These are phyloP conservation scores for Pseudocercospora fuligena DNA, from an alignment of 2,329 filamentous ascomycete species.

Conservation along the genomic window DNA sequence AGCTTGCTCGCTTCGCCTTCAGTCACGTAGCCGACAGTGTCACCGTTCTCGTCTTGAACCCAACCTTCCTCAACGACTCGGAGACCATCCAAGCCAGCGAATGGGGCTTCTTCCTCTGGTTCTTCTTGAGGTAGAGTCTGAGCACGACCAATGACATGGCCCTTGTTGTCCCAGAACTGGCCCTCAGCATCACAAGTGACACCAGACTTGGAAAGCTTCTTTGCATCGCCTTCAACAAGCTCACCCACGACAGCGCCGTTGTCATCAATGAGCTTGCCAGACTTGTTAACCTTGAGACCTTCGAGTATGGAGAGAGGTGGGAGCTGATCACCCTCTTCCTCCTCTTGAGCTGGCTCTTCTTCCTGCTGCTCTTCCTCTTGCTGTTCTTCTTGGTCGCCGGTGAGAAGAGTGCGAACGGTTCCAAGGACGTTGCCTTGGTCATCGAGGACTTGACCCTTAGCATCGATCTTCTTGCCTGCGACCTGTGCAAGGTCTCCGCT, in stretches of 20 bases:
- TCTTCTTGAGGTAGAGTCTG: conserved; percentile 54
- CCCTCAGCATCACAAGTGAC: conserved; percentile 52
- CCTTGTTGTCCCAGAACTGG: conserved; percentile 60
- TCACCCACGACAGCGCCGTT: conserved; percentile 55
- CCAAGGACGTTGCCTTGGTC: conserved; percentile 65
- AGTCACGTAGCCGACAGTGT: conserved; percentile 54
- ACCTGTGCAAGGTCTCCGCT: conserved; percentile 66
- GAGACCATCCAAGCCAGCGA: conserved; percentile 57
- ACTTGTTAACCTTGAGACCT: conserved; percentile 56
- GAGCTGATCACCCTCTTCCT: conserved; percentile 42
- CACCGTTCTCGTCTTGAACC: conserved; percentile 57
- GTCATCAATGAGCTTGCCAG: conserved; percentile 55
- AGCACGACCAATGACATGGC: conserved; percentile 57
- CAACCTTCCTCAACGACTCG: conserved; percentile 56
- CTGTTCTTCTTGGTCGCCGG: conserved; percentile 38
- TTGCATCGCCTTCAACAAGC: conserved; percentile 56
- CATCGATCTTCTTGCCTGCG: conserved; percentile 67
- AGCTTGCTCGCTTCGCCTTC: conserved; percentile 59
- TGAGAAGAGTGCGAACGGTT: conserved; percentile 57
- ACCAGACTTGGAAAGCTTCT: conserved; percentile 58
- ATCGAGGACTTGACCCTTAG: conserved; percentile 67
- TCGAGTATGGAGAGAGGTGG: conserved; percentile 57
- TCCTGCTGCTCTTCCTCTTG: conserved; percentile 42
- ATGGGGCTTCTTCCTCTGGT: conserved; percentile 53
- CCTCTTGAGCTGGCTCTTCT: conserved; percentile 31